Base-by-base conservation (phyloP, 352 stramenopile species). In the Peronosclerospora sorghi region DNA sequence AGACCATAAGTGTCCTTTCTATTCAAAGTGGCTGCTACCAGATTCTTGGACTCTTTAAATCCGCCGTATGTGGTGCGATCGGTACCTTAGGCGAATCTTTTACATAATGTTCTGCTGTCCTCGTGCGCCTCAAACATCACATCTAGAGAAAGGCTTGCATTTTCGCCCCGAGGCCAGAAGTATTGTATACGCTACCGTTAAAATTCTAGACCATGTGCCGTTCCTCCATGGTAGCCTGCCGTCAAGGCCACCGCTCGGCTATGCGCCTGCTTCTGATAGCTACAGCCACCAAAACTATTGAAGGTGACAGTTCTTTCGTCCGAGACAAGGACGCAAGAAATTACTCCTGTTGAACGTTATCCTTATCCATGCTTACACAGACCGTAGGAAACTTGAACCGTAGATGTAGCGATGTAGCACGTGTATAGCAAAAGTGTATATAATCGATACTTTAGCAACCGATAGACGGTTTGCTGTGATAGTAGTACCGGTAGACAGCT, bases 131-230 rank as follows among this genome's bases (percentile, higher is more conserved):
- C 54, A 5, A 57, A 66, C n/a, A n/a, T n/a, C n/a, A n/a, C n/a
- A 41, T 44, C 55, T 5, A 42, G 55, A 13, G 59, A 56, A 30
- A 82, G 69, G 15, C 52, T 38, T 15, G 59, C 72, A 0, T 84
- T 65, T 37, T 55, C 17, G 39, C 56, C 13, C 52, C 48, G 1
- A 60, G 63, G 18, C 65, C 58, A 5, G 52, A 73, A 19, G 56
- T 64, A 32, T 54, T 84, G 65, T 65, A 21, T 84, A 84, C 34
- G 62, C 72, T 14, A 56, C 65, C 1, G 68, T 80, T 38, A 89
- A 89, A 51, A 89, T 89, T 41, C n/a, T n/a, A 42, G 78, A 91
- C 48, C 77, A 90, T 56, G 64, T 90, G 40, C 73, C 68, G 21
- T 85, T 83, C 38, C 53, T 73, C 15, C 60, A 78, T 56, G 67